These are phyloP conservation scores for Fagus crenata DNA, from an alignment of 306 rosid species.

Conservation along the genomic window DNA sequence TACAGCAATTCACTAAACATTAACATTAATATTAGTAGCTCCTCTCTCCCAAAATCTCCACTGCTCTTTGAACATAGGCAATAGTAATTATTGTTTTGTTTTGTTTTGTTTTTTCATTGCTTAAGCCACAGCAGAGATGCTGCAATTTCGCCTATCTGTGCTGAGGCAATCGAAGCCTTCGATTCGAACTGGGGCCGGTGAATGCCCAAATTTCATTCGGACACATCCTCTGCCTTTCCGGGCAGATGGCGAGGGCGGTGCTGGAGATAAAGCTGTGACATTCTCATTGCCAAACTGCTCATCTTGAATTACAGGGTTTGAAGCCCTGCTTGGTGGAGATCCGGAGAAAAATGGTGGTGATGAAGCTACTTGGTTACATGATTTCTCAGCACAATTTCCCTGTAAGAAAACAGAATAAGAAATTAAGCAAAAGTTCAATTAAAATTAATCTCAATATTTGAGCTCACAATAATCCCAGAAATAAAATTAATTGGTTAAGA, in stretches of 20 bases:
- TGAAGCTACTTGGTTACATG: slow-evolving; percentile 50
- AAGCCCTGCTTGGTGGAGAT: slow-evolving; percentile 94
- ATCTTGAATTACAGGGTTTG: slow-evolving; percentile 88
- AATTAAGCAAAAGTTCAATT: no score
- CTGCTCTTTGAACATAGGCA: slow-evolving; percentile 36
- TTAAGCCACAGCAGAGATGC: slow-evolving; percentile 86
- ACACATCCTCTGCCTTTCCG: slow-evolving; percentile 57
- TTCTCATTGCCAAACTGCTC: slow-evolving; percentile 65
- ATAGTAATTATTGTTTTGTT: not conserved
- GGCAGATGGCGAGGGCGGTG: slow-evolving; percentile 60
- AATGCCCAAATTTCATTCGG: slow-evolving; percentile 62
- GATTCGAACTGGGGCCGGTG: slow-evolving; percentile 74
- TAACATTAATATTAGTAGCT: slow-evolving; percentile 34
- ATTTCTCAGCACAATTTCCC: slow-evolving; percentile 54
- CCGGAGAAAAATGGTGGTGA: slow-evolving; percentile 90
- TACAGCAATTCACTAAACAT: slow-evolving; percentile 43
- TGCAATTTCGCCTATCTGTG: slow-evolving; percentile 75
- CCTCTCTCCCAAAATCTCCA: slow-evolving; percentile 42
- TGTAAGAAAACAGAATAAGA: slow-evolving; percentile 22
- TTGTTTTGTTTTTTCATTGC: not conserved
- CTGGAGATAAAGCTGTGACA: slow-evolving; percentile 39
- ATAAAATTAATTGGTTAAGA: not conserved
- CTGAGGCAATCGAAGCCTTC: slow-evolving; percentile 91
- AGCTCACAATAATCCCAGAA: not conserved
- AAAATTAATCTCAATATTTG: not conserved